phyloP scores from a whole-genome alignment of 2,329 filamentous ascomycete species.

The Pyrenochaeta sp. region DNA sequence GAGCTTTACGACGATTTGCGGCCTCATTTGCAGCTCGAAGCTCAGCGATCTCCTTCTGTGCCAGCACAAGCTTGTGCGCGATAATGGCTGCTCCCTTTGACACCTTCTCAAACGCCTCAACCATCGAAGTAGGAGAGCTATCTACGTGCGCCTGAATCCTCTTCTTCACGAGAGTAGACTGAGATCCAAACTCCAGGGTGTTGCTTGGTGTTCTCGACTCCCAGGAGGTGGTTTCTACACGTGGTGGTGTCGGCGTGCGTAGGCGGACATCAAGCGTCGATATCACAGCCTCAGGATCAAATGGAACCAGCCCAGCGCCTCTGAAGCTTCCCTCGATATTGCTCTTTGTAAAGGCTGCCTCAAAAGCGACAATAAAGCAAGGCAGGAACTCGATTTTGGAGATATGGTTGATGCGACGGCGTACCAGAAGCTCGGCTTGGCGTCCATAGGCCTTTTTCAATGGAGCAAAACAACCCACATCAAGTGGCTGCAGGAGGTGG shows the following conservation, averaged over 20 bases:
- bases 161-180: conserved; percentile 15
- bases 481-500: too few relatives aligned
- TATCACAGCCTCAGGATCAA: too few relatives aligned
- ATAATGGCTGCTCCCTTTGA: conserved; percentile 8
- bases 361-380: conserved; percentile 32
- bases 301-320: conserved; percentile 41
- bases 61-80: conserved; percentile 8
- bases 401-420: conserved; percentile 37
- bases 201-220: conserved; percentile 23
- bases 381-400: conserved; percentile 21
- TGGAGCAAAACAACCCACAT: too few relatives aligned
- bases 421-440: too few relatives aligned
- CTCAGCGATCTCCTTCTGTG: conserved; percentile 6
- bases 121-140: conserved; percentile 15
- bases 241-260: conserved; percentile 15
- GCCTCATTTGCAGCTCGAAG: conserved; percentile 7
- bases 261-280: conserved; percentile 35
- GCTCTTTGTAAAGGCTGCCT: conserved; percentile 27
- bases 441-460: too few relatives aligned
- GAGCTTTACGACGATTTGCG: too few relatives aligned
- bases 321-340: conserved; percentile 40
- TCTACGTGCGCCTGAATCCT: conserved; percentile 12
- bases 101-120: conserved; percentile 10
- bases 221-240: conserved; percentile 13
- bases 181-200: conserved; percentile 14